Percentiles rank a stretch among this genome's conserved stretches.
Evolutionary conservation across 129 eudicot genomes (phyloP).

Genomic region (Scalesia atractyloides): DNA sequence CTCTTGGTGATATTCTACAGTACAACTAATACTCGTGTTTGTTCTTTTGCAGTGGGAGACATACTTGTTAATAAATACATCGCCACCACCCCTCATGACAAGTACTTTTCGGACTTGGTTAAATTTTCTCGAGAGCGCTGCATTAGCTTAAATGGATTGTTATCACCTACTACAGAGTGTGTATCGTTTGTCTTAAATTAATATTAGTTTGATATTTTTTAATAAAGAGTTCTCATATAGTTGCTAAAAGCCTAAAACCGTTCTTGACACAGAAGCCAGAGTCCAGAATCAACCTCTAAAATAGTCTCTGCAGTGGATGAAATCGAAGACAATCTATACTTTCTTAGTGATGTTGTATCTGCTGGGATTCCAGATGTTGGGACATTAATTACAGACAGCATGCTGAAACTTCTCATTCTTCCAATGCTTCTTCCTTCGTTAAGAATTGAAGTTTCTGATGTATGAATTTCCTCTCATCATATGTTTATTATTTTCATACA

Average conservation of each 20-base stretch:
- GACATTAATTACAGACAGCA: constrained; percentile 68
- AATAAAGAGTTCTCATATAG: neutral
- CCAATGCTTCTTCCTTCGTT: constrained; percentile 89
- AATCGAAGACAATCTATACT: constrained; percentile 91
- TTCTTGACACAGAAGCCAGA: constrained; percentile 44
- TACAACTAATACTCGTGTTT: constrained; percentile 9
- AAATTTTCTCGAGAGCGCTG: constrained; percentile 77
- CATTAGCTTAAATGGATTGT: constrained; percentile 59
- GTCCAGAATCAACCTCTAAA: constrained; percentile 49
- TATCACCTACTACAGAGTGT: constrained; percentile 55
- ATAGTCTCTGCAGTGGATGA: constrained; percentile 80
- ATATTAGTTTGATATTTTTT: constrained; percentile 2
- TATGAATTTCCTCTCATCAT: constrained; percentile 30
- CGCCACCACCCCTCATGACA: constrained; percentile 58
- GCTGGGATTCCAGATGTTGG: constrained; percentile 99
- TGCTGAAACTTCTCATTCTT: constrained; percentile 71
- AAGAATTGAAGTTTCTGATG: constrained; percentile 51
- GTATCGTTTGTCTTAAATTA: constrained; percentile 25
- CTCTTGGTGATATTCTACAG: neutral
- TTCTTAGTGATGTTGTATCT: constrained; percentile 87
- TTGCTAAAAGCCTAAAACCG: neutral
- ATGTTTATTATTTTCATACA: constrained; percentile 18
- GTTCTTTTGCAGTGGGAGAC: constrained; percentile 83
- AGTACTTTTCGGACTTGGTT: constrained; percentile 72
- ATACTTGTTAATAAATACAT: constrained; percentile 74